Evolutionary conservation across 306 rosid genomes (phyloP), one percentile per base, ranked within the genome.

Genomic region (Prunus campanulata): DNA sequence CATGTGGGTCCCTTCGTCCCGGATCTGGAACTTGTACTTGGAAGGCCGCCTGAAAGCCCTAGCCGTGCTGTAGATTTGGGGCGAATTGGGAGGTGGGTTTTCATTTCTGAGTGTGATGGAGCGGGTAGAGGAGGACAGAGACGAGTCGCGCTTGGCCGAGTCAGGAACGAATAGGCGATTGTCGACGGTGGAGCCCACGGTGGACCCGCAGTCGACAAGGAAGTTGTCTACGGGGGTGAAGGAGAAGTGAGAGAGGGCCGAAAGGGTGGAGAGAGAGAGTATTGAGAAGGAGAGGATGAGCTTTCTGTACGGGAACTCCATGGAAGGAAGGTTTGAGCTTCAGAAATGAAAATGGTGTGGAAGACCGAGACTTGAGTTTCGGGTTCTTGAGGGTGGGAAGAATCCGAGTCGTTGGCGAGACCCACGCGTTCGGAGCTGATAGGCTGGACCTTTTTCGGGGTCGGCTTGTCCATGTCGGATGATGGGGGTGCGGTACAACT

Each of bases 181-280:
- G 72, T 90, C 81, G n/a, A 90, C 50, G 79, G 80, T 74, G 80
- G 91, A 80, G 32, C 80, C 64, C 3, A 13, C 74, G 30, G 84
- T 8, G 80, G 97, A 88, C 35, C 98, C 98, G 82, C 93, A 90
- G 67, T 95, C 83, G 91, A 92, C 11, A 89, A 95, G 97, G 80
- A 88, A 85, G 90, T 82, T 87, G 76, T 92, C 97, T 63, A 78
- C n/a, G 20, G 98, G 98, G 30, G 92, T 86, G 86, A 92, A 92
- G 64, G 66, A 55, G 64, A 76, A 20, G 85, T 67, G 83, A 60
- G 93, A 88, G 27, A 56, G 44, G 42, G 77, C 56, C 13, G 84
- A 60, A 19, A 76, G 35, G 2, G 87, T 47, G 11, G 3, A 59
- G 76, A 79, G 81, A 81, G 84, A 83, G 9, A 91, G 79, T 2